These are phyloP conservation scores for Zygoascus ofunaensis DNA, from an alignment of 805 yeast species.

Conservation along the genomic window DNA sequence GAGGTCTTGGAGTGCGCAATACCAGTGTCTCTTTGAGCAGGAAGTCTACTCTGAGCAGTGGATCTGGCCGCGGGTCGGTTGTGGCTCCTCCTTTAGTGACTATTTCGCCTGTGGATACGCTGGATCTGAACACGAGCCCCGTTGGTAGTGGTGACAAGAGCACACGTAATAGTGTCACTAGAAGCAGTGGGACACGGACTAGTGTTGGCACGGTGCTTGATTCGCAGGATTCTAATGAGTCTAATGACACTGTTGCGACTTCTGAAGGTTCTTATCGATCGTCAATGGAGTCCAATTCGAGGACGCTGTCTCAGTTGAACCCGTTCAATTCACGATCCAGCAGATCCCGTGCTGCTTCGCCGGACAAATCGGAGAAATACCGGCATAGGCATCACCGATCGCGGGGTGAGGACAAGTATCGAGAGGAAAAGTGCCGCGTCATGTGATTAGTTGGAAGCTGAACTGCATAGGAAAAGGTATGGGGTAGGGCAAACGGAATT, in stretches of 20 bases:
- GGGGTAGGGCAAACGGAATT: too few relatives aligned
- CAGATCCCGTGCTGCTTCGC: constrained; percentile 7
- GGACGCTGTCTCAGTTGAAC: neutral
- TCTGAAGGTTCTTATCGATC: neutral
- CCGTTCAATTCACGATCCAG: neutral
- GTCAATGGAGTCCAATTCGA: neutral
- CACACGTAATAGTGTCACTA: too few relatives aligned
- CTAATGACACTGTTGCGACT: neutral
- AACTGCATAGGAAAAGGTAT: too few relatives aligned
- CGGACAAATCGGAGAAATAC: constrained; percentile 6
- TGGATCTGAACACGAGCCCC: too few relatives aligned
- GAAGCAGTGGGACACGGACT: too few relatives aligned
- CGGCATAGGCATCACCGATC: neutral
- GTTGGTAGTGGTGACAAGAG: too few relatives aligned
- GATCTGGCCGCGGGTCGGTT: too few relatives aligned
- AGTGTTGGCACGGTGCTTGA: too few relatives aligned
- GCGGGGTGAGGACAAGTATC: constrained; percentile 4
- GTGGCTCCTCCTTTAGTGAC: constrained; percentile 4
- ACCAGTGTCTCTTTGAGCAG: too few relatives aligned
- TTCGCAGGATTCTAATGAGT: too few relatives aligned
- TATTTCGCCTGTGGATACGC: constrained; percentile 3
- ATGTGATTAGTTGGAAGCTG: constrained; percentile 8
- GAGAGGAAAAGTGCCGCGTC: constrained; percentile 10
- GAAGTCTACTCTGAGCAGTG: too few relatives aligned
- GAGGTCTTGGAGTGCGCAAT: too few relatives aligned